Conservation (phyloP, 129 eudicot genomes). For the Ambrosia artemisiifolia region DNA sequence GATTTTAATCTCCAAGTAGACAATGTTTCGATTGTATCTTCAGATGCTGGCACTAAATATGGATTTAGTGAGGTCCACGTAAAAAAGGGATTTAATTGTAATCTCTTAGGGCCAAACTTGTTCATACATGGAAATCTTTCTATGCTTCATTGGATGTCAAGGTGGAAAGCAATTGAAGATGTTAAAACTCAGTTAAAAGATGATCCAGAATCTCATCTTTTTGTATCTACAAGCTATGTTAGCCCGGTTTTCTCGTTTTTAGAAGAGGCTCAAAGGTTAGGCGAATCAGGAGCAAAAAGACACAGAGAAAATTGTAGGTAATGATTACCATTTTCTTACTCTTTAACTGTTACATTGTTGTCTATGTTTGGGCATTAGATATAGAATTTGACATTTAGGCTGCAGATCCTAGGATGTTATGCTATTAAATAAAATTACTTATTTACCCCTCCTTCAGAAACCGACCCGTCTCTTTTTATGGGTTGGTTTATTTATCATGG, state of each 20-base stretch:
- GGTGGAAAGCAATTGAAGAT: slow-evolving; percentile 31
- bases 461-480: too few relatives aligned
- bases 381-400: background rate
- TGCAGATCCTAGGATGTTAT: too few relatives aligned
- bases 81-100: slow-evolving; percentile 2
- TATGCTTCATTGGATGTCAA: slow-evolving; percentile 31
- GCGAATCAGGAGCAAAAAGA: slow-evolving; percentile 31
- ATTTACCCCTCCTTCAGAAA: too few relatives aligned
- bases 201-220: slow-evolving; percentile 11
- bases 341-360: background rate
- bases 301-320: slow-evolving; percentile 38
- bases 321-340: background rate
- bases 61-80: slow-evolving; percentile 16
- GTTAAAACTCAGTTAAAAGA: slow-evolving; percentile 26
- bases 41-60: slow-evolving; percentile 6
- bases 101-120: slow-evolving; percentile 16
- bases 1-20: slow-evolving; percentile 31
- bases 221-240: slow-evolving; percentile 26
- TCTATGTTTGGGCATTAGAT: too few relatives aligned
- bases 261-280: slow-evolving; percentile 30
- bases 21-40: slow-evolving; percentile 26
- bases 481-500: too few relatives aligned
- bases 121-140: slow-evolving; percentile 33
- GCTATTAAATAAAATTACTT: too few relatives aligned
- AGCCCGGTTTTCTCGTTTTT: slow-evolving; percentile 30